phyloP scores from a whole-genome alignment of 2,329 filamentous ascomycete species.

The Aureobasidium namibiae region DNA sequence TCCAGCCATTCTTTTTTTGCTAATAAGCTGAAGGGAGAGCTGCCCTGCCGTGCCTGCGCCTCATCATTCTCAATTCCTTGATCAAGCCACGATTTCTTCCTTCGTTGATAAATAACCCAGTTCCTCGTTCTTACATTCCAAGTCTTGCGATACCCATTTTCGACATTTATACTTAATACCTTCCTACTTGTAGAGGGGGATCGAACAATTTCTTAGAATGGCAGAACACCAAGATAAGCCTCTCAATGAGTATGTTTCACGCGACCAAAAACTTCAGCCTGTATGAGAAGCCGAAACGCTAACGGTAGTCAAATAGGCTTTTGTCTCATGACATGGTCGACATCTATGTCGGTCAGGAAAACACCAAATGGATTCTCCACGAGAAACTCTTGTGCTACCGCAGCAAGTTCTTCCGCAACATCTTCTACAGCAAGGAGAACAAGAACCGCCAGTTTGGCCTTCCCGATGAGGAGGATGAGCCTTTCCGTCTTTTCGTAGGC shows the following conservation, averaged over 20 bases:
- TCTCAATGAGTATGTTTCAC: conserved; percentile 33
- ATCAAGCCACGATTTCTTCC: conserved; percentile 3
- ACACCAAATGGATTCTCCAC: conserved; percentile 48
- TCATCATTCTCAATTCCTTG: neutral
- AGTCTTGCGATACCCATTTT: neutral
- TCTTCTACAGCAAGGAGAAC: conserved; percentile 38
- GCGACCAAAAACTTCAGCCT: neutral
- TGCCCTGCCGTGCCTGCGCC: neutral
- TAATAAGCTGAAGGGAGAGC: neutral
- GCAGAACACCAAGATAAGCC: conserved; percentile 28
- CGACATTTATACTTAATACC: neutral
- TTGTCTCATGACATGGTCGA: conserved; percentile 47
- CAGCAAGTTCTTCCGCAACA: conserved; percentile 45
- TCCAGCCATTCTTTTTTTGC: conserved; percentile 3
- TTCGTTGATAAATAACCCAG: neutral
- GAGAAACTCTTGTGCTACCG: conserved; percentile 49
- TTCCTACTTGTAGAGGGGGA: neutral
- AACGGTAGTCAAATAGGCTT: conserved; percentile 34
- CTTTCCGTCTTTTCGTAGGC: conserved; percentile 45
- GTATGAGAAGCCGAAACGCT: neutral
- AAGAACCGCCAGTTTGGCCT: conserved; percentile 37
- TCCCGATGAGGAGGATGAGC: conserved; percentile 43
- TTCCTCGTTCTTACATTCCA: neutral
- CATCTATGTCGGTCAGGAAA: conserved; percentile 47
- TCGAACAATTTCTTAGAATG: neutral